Conservation (phyloP, 2,329 filamentous ascomycete species). For the Purpureocillium lavendulum region DNA sequence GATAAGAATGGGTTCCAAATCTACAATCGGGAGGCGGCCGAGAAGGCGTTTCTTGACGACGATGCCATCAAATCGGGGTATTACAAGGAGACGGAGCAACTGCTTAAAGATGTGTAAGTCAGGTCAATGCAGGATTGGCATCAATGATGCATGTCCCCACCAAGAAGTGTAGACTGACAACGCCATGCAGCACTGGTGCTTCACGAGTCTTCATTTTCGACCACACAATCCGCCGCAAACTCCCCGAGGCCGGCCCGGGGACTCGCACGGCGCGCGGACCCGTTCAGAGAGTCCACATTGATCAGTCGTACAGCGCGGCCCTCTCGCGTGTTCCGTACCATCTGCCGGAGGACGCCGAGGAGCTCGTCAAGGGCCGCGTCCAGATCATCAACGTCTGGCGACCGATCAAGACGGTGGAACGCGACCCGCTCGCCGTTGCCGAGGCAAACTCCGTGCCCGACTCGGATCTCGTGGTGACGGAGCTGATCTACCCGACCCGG, state of each 20-base stretch:
- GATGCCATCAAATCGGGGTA: conserved; percentile 54
- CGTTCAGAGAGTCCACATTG: conserved; percentile 44
- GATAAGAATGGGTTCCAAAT: conserved; percentile 30
- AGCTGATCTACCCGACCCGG: conserved; percentile 42
- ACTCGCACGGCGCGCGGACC: conserved; percentile 30
- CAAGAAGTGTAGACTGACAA: conserved; percentile 4
- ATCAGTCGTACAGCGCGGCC: conserved; percentile 43
- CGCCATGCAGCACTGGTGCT: conserved; percentile 40
- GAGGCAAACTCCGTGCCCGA: conserved; percentile 41
- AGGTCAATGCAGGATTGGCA: too few species aligned
- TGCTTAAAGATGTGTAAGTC: conserved; percentile 52
- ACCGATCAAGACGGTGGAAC: conserved; percentile 39
- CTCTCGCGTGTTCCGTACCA: conserved; percentile 28
- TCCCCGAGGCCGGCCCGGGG: conserved; percentile 35
- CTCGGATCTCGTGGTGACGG: conserved; percentile 37
- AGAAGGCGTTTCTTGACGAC: conserved; percentile 41
- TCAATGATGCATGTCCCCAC: too few species aligned
- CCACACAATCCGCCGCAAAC: conserved; percentile 43
- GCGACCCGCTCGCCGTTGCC: conserved; percentile 46
- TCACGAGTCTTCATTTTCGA: conserved; percentile 51
- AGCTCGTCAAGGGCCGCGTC: conserved; percentile 34
- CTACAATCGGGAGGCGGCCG: conserved; percentile 16
- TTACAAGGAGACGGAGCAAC: conserved; percentile 62
- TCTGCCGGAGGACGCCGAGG: conserved; percentile 34
- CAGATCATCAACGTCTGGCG: conserved; percentile 49